Base-by-base conservation (phyloP, 2,329 filamentous ascomycete genomes). In the Epichloe elymi region DNA sequence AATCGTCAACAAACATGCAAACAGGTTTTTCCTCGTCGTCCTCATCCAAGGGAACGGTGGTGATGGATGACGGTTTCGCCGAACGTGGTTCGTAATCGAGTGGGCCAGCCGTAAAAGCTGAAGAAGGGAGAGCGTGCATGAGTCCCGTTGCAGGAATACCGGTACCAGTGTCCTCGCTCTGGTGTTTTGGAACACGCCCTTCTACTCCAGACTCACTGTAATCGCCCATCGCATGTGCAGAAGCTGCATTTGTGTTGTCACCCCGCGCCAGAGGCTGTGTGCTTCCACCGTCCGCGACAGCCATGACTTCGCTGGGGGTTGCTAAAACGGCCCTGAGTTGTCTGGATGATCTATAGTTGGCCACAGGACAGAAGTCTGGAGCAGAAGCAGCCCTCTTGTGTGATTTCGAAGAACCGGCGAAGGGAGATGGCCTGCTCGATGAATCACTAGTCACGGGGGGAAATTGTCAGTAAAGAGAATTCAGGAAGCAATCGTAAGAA, bases 1-100 rank as follows among this genome's bases (percentile, higher is more conserved):
- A 85, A 54, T 76, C 70, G 1, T 70, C 63, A 15, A 76, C 73
- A 55, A 76, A 80, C 68, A 79, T 75, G 59, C 80, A 83, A 23
- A 58, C 62, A 14, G 65, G 61, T 5, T 63, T 60, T 35, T 63
- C 61, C 15, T 58, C 52, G 30, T 55, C 38, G 35, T 56, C 54
- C 8, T 59, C 51, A 17, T 46, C 54, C 15, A 46, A 7, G 7
- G 50, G 44, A 10, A n/a, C 46, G 10, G 33, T 33, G 10, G 41
- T 37, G 11, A 30, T 44, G 26, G 41, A 39, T n/a, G 49, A n/a
- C 15, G 23, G 19, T 5, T 41, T 23, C 5, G 36, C 36, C 23
- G 36, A 35, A 37, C 36, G 14, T 38, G 39, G 44, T 12, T 46
- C 41, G 23, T 26, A 43, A 12, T 36, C 26, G n/a, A 45, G 17